A percentile compares a stretch with the other conserved stretches of the same genome.
Conservation (phyloP, 2,329 filamentous ascomycete genomes). For the Fusarium pseudoanthophilum region DNA sequence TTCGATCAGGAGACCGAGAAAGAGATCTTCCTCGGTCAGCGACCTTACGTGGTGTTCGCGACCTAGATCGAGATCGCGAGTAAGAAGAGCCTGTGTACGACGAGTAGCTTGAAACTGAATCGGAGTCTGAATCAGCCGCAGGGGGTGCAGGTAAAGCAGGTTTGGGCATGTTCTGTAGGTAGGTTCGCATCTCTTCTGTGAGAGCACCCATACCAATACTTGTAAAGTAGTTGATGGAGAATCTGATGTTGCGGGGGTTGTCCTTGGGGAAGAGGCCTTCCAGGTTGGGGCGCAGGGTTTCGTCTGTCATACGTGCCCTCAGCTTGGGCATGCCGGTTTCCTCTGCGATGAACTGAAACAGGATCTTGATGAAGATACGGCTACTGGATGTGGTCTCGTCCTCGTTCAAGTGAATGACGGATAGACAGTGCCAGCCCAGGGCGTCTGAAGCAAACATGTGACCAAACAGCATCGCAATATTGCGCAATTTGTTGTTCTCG, state of each 20-base stretch:
- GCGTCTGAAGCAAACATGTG: slow-evolving; percentile 89
- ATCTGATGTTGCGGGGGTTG: slow-evolving; percentile 88
- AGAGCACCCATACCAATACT: slow-evolving; percentile 95
- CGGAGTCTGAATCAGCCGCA: slow-evolving; percentile 69
- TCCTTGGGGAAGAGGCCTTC: slow-evolving; percentile 91
- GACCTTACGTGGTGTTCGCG: slow-evolving; percentile 50
- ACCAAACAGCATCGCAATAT: slow-evolving; percentile 94
- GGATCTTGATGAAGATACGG: slow-evolving; percentile 97
- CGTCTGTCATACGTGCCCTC: slow-evolving; percentile 79
- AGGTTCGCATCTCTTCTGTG: slow-evolving; percentile 94
- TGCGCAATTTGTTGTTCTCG: slow-evolving; percentile 93
- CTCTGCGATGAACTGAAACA: slow-evolving; percentile 92
- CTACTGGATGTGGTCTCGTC: slow-evolving; percentile 97
- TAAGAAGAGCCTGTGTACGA: slow-evolving; percentile 75
- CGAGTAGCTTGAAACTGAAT: slow-evolving; percentile 82
- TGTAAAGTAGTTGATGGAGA: slow-evolving; percentile 99
- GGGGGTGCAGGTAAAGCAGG: slow-evolving; percentile 77
- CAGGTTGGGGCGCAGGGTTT: slow-evolving; percentile 80
- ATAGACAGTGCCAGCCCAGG: slow-evolving; percentile 91
- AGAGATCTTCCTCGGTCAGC: slow-evolving; percentile 43
- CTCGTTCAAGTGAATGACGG: slow-evolving; percentile 88
- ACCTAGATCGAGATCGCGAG: slow-evolving; percentile 62
- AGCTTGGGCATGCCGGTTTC: slow-evolving; percentile 86
- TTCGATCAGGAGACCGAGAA: slow-evolving; percentile 45
- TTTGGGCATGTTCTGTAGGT: slow-evolving; percentile 89